Percentiles rank a stretch among this genome's conserved stretches.
Evolutionary conservation across 1,284 basidiomycete genomes (phyloP).

Genomic region (Nidula niveotomentosa): DNA sequence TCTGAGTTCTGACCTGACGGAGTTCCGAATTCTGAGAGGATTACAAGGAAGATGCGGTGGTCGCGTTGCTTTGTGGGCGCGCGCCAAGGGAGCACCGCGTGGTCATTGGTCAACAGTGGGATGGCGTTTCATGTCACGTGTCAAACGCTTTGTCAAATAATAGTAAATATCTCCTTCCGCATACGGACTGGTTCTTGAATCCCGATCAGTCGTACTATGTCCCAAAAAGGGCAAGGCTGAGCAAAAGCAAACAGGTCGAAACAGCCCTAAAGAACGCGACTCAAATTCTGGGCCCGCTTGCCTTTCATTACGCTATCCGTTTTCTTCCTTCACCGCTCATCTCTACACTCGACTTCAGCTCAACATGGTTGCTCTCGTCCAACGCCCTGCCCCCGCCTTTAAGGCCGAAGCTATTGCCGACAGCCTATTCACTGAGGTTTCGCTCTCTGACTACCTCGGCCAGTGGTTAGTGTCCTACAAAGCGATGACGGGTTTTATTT

Average conservation of each 20-base stretch:
- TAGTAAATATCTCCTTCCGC: no score
- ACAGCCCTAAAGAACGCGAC: slow-evolving; percentile 15
- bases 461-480: slow-evolving; percentile 63
- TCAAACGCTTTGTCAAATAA: no score
- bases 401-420: slow-evolving; percentile 75
- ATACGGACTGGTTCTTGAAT: background rate
- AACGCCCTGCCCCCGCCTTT: slow-evolving; percentile 79
- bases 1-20: no score
- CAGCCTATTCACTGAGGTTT: slow-evolving; percentile 75
- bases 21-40: no score
- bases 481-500: background rate
- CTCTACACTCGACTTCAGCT: background rate
- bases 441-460: slow-evolving; percentile 71
- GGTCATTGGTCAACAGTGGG: no score
- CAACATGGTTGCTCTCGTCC: slow-evolving; percentile 69
- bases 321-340: background rate
- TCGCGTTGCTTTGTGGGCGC: no score
- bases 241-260: slow-evolving; percentile 9
- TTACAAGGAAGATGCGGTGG: no score
- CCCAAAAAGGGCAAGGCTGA: slow-evolving; percentile 5
- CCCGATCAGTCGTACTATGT: no score
- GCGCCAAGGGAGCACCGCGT: no score
- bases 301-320: slow-evolving; percentile 1
- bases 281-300: slow-evolving; percentile 3
- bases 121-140: no score